Base-by-base conservation (phyloP, 345 rosid genomes). In the Laguncularia racemosa region DNA sequence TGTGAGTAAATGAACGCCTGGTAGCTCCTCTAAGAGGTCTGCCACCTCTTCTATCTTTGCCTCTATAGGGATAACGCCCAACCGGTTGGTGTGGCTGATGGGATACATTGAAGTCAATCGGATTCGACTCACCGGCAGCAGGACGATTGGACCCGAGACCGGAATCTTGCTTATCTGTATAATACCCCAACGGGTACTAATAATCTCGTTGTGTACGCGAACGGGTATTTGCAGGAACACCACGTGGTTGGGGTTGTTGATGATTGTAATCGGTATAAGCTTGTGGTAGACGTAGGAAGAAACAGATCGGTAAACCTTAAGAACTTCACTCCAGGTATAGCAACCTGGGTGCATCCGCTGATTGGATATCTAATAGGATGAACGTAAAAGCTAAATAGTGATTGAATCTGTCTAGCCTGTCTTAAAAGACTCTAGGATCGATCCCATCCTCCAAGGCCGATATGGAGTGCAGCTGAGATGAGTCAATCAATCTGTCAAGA, bases 391-490 rank as follows among this genome's bases (percentile, higher is more conserved):
- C 72, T 79, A 73, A 77, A 59, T 64, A 80, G 68, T 20, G 80
- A 73, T 16, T 73, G 73, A 53, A 46, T 55, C 44, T 66, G 78
- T 66, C 77, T 66, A 57, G 70, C 59, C 76, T 76, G 17, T 65
- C 71, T 62, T 70, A 75, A 56, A 59, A 61, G 33, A 66, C 78
- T 47, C 53, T 64, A 62, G 71, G 75, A 71, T 60, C 63, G 55
- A 63, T 62, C 60, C 81, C 74, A 55, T 78, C 91, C 70, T 85
- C 89, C 73, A 91, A 69, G 38, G 81, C 83, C 71, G 73, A 84
- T 71, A 91, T 86, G 69, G 91, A 87, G 72, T 83, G 96, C 82
- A 88, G 70, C 81, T 83, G 97, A 55, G 75, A 77, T 59, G 95
- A 85, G 76, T 85, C 97, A 53, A 81, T 71, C 67, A 91, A 67